Evolutionary conservation across 1,284 basidiomycete species (phyloP).

Genomic region (Austroboletus niveus): DNA sequence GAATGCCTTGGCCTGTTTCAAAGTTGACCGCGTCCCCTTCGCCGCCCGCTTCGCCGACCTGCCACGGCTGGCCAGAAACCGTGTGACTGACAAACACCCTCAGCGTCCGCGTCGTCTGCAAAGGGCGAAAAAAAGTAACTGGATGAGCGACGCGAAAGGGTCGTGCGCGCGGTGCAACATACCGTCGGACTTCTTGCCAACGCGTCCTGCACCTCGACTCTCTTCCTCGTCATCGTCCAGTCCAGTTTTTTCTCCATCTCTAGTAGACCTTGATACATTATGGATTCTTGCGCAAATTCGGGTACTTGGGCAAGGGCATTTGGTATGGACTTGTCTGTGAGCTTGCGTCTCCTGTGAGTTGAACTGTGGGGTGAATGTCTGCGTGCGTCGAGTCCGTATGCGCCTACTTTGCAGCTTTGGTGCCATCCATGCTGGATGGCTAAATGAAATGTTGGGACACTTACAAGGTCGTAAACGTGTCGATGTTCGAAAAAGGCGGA

Average conservation of each 20-base stretch:
- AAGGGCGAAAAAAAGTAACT: too few species aligned
- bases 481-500: neutral
- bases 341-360: constrained; percentile 63
- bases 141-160: too few species aligned
- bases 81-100: constrained; percentile 90
- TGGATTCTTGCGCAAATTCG: constrained; percentile 76
- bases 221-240: constrained; percentile 93
- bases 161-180: constrained; percentile 18
- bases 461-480: neutral
- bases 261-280: constrained; percentile 84
- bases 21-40: constrained; percentile 45
- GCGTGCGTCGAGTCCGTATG: neutral
- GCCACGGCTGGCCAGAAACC: constrained; percentile 84
- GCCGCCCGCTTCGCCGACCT: constrained; percentile 42
- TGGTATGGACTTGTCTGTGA: constrained; percentile 78
- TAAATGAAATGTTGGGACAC: neutral
- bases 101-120: constrained; percentile 79
- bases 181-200: constrained; percentile 60
- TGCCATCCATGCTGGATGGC: constrained; percentile 39
- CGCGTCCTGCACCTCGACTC: constrained; percentile 86
- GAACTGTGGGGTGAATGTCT: neutral
- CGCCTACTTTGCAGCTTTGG: constrained; percentile 38
- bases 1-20: constrained; percentile 72
- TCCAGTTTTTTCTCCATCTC: constrained; percentile 91
- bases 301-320: constrained; percentile 65